phyloP scores from a whole-genome alignment of 1,139 yeast species.

The Wickerhamomyces sp. region DNA sequence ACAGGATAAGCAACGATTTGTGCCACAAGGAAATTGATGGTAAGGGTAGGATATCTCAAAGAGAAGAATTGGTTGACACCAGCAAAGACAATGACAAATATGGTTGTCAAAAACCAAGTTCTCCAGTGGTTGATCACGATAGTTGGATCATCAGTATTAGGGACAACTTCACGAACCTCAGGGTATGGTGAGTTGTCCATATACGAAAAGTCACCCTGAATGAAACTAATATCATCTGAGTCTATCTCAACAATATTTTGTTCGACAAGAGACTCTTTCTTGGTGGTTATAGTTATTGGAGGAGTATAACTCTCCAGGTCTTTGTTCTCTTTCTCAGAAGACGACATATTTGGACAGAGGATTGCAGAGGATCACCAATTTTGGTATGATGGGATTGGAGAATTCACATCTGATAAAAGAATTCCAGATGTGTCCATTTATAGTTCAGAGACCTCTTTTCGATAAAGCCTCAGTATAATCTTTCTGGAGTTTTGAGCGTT shows the following conservation, averaged over 20 bases:
- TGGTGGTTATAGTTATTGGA: neutral
- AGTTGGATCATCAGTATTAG: slow-evolving; percentile 42
- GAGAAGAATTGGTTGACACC: slow-evolving; percentile 50
- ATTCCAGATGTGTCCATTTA: too few species aligned
- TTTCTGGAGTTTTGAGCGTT: too few species aligned
- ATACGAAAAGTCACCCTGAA: slow-evolving; percentile 30
- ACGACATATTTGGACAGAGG: too few species aligned
- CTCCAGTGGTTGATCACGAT: slow-evolving; percentile 46
- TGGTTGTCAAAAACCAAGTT: slow-evolving; percentile 43
- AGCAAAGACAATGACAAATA: slow-evolving; percentile 46
- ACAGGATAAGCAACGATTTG: slow-evolving; percentile 49
- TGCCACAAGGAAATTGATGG: slow-evolving; percentile 45
- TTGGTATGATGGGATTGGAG: too few species aligned
- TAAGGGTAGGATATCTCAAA: slow-evolving; percentile 42
- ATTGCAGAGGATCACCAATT: too few species aligned
- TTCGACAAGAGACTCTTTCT: neutral
- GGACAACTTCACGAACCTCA: slow-evolving; percentile 52
- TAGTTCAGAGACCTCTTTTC: too few species aligned
- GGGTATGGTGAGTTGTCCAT: slow-evolving; percentile 49
- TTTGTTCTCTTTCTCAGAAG: too few species aligned
- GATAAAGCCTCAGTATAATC: too few species aligned
- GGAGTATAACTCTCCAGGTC: too few species aligned
- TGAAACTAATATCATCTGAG: slow-evolving; percentile 9
- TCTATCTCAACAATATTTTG: slow-evolving; percentile 7
- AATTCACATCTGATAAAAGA: too few species aligned